Evolutionary conservation across 441 rosid genomes (phyloP), one percentile per base, ranked within the genome.

Genomic region (Brassica hybrid): DNA sequence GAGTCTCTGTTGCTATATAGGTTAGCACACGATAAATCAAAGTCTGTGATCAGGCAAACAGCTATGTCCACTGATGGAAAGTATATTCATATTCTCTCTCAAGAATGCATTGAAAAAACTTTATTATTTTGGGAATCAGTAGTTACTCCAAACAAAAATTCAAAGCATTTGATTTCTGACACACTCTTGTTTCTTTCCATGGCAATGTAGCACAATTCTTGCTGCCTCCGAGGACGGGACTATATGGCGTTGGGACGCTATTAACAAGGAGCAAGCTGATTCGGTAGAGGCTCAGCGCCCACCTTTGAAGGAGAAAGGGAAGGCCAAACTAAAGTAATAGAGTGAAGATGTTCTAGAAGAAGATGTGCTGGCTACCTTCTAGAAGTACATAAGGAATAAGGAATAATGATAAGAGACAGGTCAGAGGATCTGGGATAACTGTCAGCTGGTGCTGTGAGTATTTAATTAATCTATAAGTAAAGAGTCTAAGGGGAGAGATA

Each of bases 141-240:
- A 25, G 3, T 60, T 12, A 48, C 56, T 48, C 6, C 9, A 48
- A 67, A 60, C 5, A 36, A 68, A 70, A 25, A 25, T 52, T 9
- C 73, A 61, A 60, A 34, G 27, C 54, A 38, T 73, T 61, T 52
- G 66, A 52, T 41, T 81, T 25, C 1, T 19, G 36, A 12, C 8
- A 16, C 17, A 1, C 50, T 11, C 54, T 18, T 59, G 59, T 45
- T 74, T 30, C 19, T 62, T 30, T 71, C 67, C 65, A 67, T 67
- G 70, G 50, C 38, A 59, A 34, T 79, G 82, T 93, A 95, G 99
- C 85, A 95, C 93, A 58, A 95, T 95, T 73, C 95, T 93, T 45
- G 88, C 95, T 81, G 86, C 94, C 83, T 94, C 97, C 3, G 98
- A 95, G 82, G 99, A 95, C 73, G 99, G 98, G 58, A 88, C 98